These are phyloP conservation scores for Cryptosporidium tyzzeri DNA, from an alignment of 169 alveolate genomes.

Conservation along the genomic window DNA sequence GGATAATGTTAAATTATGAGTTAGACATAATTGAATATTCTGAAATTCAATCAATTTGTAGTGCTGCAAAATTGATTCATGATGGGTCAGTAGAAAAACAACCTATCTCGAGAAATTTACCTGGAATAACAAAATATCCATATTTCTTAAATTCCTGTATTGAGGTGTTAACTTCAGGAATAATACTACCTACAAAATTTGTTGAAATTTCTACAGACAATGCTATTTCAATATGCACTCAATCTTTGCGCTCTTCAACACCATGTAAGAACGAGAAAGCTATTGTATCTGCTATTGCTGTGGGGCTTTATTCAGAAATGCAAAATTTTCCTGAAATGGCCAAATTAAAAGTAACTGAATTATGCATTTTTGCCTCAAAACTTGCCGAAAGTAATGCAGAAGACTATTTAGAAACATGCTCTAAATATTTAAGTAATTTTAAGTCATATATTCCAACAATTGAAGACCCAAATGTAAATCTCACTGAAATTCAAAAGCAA, in stretches of 20 bases:
- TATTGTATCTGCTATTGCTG: conserved; percentile 39
- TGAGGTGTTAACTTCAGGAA: conserved; percentile 38
- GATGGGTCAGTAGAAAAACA: conserved; percentile 8
- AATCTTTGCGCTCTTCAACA: conserved; percentile 37
- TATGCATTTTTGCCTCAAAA: conserved; percentile 35
- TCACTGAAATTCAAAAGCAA: conserved; percentile 35
- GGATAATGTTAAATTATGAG: background rate
- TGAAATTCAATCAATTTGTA: conserved; percentile 39
- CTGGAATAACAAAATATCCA: conserved; percentile 27
- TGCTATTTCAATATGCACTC: conserved; percentile 52
- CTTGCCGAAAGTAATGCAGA: conserved; percentile 3
- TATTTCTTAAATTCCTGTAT: conserved; percentile 62
- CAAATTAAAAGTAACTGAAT: conserved; percentile 11
- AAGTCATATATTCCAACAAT: conserved; percentile 30
- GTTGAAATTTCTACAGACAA: conserved; percentile 8
- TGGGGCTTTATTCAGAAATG: conserved; percentile 53
- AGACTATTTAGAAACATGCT: conserved; percentile 33
- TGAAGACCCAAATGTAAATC: background rate
- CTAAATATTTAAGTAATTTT: conserved; percentile 7
- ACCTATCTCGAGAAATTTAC: conserved; percentile 38
- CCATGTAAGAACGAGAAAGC: conserved; percentile 40
- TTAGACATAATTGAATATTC: background rate
- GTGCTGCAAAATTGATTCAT: background rate
- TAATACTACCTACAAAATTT: background rate
- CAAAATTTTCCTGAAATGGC: conserved; percentile 35